Evolutionary conservation across 176 grass and related monocot genomes (phyloP).

Genomic region (Oryza glaberrima): DNA sequence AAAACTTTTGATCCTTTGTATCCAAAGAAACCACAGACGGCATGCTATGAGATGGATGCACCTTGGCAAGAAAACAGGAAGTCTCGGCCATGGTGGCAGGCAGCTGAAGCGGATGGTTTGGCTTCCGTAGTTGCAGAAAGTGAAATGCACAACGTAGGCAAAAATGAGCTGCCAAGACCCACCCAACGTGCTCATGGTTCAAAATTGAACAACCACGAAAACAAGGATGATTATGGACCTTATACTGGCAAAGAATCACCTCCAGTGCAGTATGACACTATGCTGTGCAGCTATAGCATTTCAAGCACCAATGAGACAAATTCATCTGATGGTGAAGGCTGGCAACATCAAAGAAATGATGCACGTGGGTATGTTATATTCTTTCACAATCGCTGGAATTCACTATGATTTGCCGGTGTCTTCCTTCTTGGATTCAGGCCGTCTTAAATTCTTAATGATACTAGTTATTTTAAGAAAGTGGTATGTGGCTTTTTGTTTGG

Average conservation of each 20-base stretch:
- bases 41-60: slow-evolving; percentile 40
- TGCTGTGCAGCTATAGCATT: slow-evolving; percentile 43
- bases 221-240: slow-evolving; percentile 29
- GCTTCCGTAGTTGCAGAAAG: slow-evolving; percentile 77
- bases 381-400: slow-evolving; percentile 13
- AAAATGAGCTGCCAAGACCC: slow-evolving; percentile 85
- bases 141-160: slow-evolving; percentile 68
- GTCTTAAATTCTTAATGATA: background rate
- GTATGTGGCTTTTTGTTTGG: background rate
- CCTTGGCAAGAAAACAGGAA: slow-evolving; percentile 61
- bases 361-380: slow-evolving; percentile 45
- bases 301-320: slow-evolving; percentile 30
- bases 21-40: slow-evolving; percentile 45
- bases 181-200: slow-evolving; percentile 41
- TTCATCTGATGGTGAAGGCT: slow-evolving; percentile 41
- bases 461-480: background rate
- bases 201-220: slow-evolving; percentile 29
- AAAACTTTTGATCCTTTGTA: slow-evolving; percentile 53
- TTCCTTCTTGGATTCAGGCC: background rate
- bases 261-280: slow-evolving; percentile 37
- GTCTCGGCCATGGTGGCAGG: slow-evolving; percentile 77
- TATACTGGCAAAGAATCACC: slow-evolving; percentile 23
- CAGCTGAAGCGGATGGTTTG: slow-evolving; percentile 70
- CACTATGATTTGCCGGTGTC: background rate
- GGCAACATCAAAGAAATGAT: slow-evolving; percentile 43